Base-by-base conservation (phyloP, 108 stramenopile species). In the Cylindrotheca closterium region DNA sequence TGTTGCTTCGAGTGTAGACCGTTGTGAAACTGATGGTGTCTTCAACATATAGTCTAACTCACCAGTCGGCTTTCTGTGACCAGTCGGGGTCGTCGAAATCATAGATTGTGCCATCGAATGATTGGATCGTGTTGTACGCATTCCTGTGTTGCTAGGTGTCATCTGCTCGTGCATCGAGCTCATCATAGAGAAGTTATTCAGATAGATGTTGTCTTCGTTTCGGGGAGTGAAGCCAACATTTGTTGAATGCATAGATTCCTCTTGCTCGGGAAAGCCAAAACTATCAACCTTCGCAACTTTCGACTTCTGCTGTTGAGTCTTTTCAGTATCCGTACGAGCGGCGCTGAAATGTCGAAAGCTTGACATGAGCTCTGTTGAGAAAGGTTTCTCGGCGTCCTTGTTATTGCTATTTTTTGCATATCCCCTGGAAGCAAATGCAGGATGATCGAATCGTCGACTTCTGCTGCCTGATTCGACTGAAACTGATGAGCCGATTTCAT, bases 201-300 rank as follows among this genome's bases (percentile, higher is more conserved):
- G n/a, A n/a, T n/a, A n/a, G n/a, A n/a, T n/a, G n/a, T n/a, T n/a
- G n/a, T n/a, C n/a, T n/a, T n/a, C n/a, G n/a, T n/a, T n/a, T n/a
- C n/a, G n/a, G n/a, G n/a, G n/a, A n/a, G n/a, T n/a, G n/a, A n/a
- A n/a, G n/a, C n/a, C n/a, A n/a, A n/a, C n/a, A n/a, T n/a, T n/a
- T n/a, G n/a, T n/a, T n/a, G n/a, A n/a, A 60, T 73, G 71, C 30
- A 73, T 55, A 4, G 71, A 73, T 29, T 65, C 64, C 37, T 58
- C 71, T 34, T 37, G 56, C 23, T 57, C 50, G n/a, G n/a, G n/a
- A n/a, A n/a, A n/a, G n/a, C n/a, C 60, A 8, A 15, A 8, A 45
- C 60, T 62, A 30, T 62, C 60, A n/a, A 62, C 58, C n/a, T n/a
- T n/a, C n/a, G n/a, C n/a, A n/a, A n/a, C n/a, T n/a, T n/a, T n/a